phyloP scores from a whole-genome alignment of 106 monocot species.

The Alisma plantagoaquatica region DNA sequence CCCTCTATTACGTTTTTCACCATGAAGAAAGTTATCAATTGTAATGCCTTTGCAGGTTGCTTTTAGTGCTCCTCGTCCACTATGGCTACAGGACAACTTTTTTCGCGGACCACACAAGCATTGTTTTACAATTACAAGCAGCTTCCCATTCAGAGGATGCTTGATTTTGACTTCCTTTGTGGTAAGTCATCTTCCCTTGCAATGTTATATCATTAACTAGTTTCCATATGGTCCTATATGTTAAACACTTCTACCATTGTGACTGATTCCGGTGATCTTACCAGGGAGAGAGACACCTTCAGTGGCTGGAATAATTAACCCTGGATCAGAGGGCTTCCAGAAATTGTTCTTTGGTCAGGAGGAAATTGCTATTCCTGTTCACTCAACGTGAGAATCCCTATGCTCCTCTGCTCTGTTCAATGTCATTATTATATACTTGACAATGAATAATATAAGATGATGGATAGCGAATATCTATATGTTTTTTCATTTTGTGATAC shows the following conservation, averaged over 20 bases:
- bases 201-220: too few species aligned
- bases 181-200: constrained; percentile 37
- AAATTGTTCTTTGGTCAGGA: constrained; percentile 95
- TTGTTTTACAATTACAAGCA: constrained; percentile 98
- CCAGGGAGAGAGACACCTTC: constrained; percentile 97
- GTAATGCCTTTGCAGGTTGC: constrained; percentile 14
- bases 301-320: constrained; percentile 98
- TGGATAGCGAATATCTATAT: too few species aligned
- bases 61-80: constrained; percentile 4
- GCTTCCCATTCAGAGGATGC: constrained; percentile 96
- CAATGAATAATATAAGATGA: too few species aligned
- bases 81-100: constrained; percentile 91
- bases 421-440: too few species aligned
- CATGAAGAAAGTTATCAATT: too few species aligned
- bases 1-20: too few species aligned
- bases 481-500: too few species aligned
- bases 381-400: constrained; percentile 58
- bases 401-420: too few species aligned
- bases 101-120: constrained; percentile 76
- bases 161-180: constrained; percentile 97
- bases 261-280: background rate
- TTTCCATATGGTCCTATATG: too few species aligned
- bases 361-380: constrained; percentile 98
- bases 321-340: constrained; percentile 92
- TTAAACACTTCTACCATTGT: too few species aligned